Percentiles rank a stretch among this genome's conserved stretches.
Evolutionary conservation across 257 asterid genomes (phyloP).

Genomic region (Rhazya stricta): DNA sequence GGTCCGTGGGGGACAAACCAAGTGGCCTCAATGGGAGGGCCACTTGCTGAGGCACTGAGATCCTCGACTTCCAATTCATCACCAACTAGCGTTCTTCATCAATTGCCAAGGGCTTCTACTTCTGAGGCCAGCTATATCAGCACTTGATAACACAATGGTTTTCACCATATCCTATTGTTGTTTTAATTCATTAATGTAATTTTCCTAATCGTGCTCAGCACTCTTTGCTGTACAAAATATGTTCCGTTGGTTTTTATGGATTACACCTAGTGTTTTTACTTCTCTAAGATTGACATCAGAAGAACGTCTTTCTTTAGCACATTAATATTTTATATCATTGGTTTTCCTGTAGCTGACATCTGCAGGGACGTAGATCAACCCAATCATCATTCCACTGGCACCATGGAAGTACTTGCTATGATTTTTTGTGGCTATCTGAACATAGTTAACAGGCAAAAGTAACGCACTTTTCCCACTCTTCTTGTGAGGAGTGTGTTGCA

Average conservation of each 20-base stretch:
- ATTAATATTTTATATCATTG: too few species aligned
- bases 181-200: background rate
- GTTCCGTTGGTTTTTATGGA: background rate
- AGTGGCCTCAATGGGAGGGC: constrained; percentile 63
- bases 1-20: constrained; percentile 39
- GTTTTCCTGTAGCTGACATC: too few species aligned
- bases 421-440: background rate
- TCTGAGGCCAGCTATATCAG: constrained; percentile 43
- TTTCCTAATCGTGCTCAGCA: background rate
- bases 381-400: too few species aligned
- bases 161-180: background rate
- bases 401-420: background rate
- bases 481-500: background rate
- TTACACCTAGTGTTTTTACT: background rate
- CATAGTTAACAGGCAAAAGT: background rate
- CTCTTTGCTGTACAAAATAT: constrained; percentile 1
- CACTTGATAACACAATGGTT: constrained; percentile 17
- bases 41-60: constrained; percentile 83
- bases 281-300: background rate
- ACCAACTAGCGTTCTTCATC: constrained; percentile 73
- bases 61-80: constrained; percentile 56
- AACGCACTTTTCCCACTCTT: background rate
- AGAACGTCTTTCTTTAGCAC: background rate
- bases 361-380: too few species aligned
- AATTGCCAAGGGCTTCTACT: constrained; percentile 25